A percentile compares a stretch with the other conserved stretches of the same genome.
These are phyloP conservation scores for Pestalotiopsis sp. DNA, from an alignment of 2,329 filamentous ascomycete genomes.

Conservation along the genomic window DNA sequence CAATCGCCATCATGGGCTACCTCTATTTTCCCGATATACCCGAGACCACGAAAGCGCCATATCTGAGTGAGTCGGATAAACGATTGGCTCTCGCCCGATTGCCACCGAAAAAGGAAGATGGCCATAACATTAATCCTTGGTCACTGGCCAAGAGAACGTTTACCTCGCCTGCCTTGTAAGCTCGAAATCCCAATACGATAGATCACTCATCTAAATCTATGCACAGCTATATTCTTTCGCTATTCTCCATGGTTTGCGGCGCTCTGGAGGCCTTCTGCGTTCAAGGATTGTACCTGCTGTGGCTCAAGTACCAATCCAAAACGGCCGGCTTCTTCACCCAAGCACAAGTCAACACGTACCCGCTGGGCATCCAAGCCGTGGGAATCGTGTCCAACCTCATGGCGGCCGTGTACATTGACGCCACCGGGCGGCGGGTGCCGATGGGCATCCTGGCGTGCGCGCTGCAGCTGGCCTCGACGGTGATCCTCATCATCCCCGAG, in stretches of 20 bases:
- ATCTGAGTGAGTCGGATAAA: constrained; percentile 36
- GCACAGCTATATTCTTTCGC: constrained; percentile 36
- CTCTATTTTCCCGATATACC: constrained; percentile 46
- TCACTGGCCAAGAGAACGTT: constrained; percentile 32
- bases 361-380: constrained; percentile 38
- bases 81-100: constrained; percentile 33
- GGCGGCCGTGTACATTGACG: constrained; percentile 28
- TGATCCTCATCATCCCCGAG: constrained; percentile 35
- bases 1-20: constrained; percentile 52
- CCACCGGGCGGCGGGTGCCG: constrained; percentile 23
- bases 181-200: not conserved
- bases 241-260: constrained; percentile 38
- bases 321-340: constrained; percentile 21
- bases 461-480: constrained; percentile 36
- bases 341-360: constrained; percentile 37
- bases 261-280: constrained; percentile 35
- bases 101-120: constrained; percentile 34
- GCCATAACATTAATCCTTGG: constrained; percentile 34
- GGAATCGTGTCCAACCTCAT: constrained; percentile 40
- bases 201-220: not conserved
- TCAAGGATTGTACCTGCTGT: constrained; percentile 28
- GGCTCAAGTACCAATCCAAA: constrained; percentile 23
- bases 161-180: constrained; percentile 25
- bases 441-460: constrained; percentile 36
- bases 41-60: constrained; percentile 41